phyloP scores from a whole-genome alignment of 2,329 filamentous ascomycete species.

The Capronia epimyces region DNA sequence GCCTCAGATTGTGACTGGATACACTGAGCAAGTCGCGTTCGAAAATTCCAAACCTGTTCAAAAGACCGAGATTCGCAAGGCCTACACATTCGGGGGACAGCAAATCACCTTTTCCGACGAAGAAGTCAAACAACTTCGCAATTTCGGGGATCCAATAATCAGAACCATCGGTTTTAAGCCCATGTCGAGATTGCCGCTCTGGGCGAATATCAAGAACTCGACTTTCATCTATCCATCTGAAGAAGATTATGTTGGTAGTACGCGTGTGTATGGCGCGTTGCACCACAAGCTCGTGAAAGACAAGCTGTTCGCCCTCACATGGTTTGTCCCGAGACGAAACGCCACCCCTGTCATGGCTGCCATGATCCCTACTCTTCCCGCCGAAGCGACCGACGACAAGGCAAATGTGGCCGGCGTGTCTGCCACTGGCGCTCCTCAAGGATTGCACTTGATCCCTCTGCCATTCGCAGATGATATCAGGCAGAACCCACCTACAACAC shows the following conservation, averaged over 20 bases:
- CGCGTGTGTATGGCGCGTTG: constrained; percentile 83
- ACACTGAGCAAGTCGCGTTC: constrained; percentile 64
- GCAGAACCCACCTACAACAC: constrained; percentile 59
- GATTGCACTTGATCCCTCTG: constrained; percentile 59
- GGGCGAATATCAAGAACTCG: constrained; percentile 80
- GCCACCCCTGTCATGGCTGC: constrained; percentile 74
- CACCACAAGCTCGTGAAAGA: constrained; percentile 78
- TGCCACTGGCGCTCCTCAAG: constrained; percentile 27
- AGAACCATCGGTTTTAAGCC: constrained; percentile 94
- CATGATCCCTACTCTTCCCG: constrained; percentile 56
- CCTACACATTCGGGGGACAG: constrained; percentile 92
- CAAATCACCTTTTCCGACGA: constrained; percentile 80
- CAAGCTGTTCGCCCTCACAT: constrained; percentile 77
- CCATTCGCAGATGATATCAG: constrained; percentile 88
- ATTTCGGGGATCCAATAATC: constrained; percentile 77
- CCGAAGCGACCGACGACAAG: constrained; percentile 15
- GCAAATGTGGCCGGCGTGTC: constrained; percentile 24
- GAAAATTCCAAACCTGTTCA: constrained; percentile 72
- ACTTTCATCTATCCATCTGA: constrained; percentile 94
- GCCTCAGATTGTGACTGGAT: constrained; percentile 69
- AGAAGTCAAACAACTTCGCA: constrained; percentile 69
- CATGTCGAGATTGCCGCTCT: constrained; percentile 64
- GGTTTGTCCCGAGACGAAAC: constrained; percentile 80
- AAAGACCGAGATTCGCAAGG: constrained; percentile 77
- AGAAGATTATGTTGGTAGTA: constrained; percentile 82